phyloP scores from a whole-genome alignment of 306 rosid genomes.

The Gastrolobium bilobum region DNA sequence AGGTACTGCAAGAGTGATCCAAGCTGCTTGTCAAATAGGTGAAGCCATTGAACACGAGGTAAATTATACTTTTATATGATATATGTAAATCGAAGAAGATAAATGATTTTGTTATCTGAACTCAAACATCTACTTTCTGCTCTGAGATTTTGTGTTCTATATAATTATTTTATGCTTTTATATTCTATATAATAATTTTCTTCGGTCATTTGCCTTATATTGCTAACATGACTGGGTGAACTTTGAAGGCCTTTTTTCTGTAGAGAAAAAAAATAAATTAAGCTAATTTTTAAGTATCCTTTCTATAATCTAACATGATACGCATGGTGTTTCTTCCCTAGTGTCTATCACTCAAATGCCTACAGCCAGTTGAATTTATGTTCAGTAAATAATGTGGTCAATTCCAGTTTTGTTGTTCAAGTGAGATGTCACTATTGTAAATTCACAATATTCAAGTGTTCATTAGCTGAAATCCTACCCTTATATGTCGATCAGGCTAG shows the following conservation, averaged over 20 bases:
- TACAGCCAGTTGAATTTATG: conserved; percentile 14
- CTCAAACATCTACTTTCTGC: neutral
- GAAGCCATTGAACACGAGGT: conserved; percentile 97
- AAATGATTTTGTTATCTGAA: neutral
- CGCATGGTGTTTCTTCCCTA: neutral
- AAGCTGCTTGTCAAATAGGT: conserved; percentile 86
- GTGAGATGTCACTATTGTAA: conserved; percentile 14
- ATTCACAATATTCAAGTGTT: conserved; percentile 21
- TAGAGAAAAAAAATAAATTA: conserved; percentile 24
- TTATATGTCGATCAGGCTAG: conserved; percentile 69
- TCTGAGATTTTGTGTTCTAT: neutral
- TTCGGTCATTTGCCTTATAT: conserved; percentile 23
- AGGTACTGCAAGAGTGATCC: conserved; percentile 75
- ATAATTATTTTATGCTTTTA: neutral
- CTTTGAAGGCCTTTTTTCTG: conserved; percentile 28
- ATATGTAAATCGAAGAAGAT: neutral
- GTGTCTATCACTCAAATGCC: conserved; percentile 22
- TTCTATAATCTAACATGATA: conserved; percentile 12
- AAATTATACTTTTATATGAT: conserved; percentile 25
- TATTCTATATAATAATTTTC: neutral
- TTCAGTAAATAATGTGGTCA: conserved; percentile 11
- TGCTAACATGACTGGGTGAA: conserved; percentile 30
- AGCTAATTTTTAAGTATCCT: conserved; percentile 7
- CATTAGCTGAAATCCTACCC: conserved; percentile 37
- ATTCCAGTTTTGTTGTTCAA: conserved; percentile 30